These are phyloP conservation scores for Arabidopsis arenosa DNA, from an alignment of 345 rosid genomes.

Conservation along the genomic window DNA sequence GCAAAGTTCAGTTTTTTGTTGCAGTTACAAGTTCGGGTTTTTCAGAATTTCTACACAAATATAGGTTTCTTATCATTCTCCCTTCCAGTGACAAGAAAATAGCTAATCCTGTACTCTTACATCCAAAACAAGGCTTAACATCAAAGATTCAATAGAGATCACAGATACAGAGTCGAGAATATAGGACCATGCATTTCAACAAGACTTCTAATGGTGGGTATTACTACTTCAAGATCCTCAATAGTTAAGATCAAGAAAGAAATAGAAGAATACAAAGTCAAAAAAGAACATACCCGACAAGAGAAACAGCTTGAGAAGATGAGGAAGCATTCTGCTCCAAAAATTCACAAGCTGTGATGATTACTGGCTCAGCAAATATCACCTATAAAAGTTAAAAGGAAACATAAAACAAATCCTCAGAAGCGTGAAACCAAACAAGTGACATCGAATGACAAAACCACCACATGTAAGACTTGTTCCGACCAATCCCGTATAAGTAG, in stretches of 20 bases:
- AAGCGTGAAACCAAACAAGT: slow-evolving; percentile 8
- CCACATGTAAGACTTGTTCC: neutral
- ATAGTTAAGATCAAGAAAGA: neutral
- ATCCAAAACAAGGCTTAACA: slow-evolving; percentile 1
- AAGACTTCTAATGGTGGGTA: slow-evolving; percentile 2
- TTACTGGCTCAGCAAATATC: slow-evolving; percentile 88
- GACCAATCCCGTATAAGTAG: slow-evolving; percentile 5
- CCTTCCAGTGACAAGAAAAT: neutral
- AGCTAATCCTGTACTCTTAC: neutral
- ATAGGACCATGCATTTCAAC: slow-evolving; percentile 16
- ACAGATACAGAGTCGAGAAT: neutral
- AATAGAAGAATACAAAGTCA: neutral
- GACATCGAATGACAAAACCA: slow-evolving; percentile 13
- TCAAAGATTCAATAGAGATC: slow-evolving; percentile 11
- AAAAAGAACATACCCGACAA: slow-evolving; percentile 72
- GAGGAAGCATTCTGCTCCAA: slow-evolving; percentile 92
- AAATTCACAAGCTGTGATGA: slow-evolving; percentile 91
- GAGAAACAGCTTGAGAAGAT: slow-evolving; percentile 73
- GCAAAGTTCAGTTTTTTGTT: neutral
- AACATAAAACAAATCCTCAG: slow-evolving; percentile 6
- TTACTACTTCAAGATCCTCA: slow-evolving; percentile 21
- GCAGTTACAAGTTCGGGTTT: neutral
- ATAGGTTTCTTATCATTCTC: neutral
- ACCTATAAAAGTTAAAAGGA: slow-evolving; percentile 54
- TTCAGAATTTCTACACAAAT: neutral